phyloP scores from a whole-genome alignment of 306 rosid species.

The Vigna mungo region DNA sequence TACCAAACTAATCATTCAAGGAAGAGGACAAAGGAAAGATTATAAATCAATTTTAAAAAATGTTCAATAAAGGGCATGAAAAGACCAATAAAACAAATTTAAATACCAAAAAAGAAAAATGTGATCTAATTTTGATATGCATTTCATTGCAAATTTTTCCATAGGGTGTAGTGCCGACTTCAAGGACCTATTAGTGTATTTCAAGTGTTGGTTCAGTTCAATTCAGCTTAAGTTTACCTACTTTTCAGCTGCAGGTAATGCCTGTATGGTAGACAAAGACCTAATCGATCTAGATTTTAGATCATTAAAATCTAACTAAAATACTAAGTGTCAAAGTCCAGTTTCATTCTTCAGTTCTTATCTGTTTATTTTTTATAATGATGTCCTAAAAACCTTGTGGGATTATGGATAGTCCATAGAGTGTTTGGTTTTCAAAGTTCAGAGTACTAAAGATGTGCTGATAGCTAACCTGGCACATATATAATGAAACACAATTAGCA shows the following conservation, averaged over 20 bases:
- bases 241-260: slow-evolving; percentile 14
- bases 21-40: background rate
- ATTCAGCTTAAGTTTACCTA: slow-evolving; percentile 18
- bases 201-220: slow-evolving; percentile 16
- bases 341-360: background rate
- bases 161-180: background rate
- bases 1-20: slow-evolving; percentile 6
- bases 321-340: background rate
- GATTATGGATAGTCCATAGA: background rate
- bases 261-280: slow-evolving; percentile 6
- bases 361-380: background rate
- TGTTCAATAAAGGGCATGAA: background rate
- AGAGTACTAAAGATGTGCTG: background rate
- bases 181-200: slow-evolving; percentile 1
- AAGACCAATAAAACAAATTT: slow-evolving; percentile 30
- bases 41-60: slow-evolving; percentile 18
- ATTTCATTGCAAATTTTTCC: slow-evolving; percentile 19
- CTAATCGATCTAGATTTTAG: slow-evolving; percentile 25
- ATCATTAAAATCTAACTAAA: background rate
- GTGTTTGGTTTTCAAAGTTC: slow-evolving; percentile 27
- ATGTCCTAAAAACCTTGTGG: slow-evolving; percentile 27
- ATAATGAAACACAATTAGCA: slow-evolving; percentile 30
- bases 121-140: slow-evolving; percentile 10
- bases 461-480: slow-evolving; percentile 31
- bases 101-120: slow-evolving; percentile 7